These are phyloP conservation scores for Chytridium lagenaria DNA, from an alignment of 371 early-diverging fungal genomes.

Conservation along the genomic window DNA sequence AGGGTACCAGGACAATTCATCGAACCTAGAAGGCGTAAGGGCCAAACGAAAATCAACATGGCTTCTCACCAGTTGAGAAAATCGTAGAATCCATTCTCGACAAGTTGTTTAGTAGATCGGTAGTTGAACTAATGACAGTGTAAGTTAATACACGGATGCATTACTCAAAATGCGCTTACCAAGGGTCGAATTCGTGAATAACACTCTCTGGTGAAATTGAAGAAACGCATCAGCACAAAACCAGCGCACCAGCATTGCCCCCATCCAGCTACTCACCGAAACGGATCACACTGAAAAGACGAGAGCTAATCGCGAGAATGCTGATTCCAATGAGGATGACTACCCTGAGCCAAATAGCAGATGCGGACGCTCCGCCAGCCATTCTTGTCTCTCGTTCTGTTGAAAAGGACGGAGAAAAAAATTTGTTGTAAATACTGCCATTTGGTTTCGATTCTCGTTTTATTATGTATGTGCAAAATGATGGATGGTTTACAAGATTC, in stretches of 20 bases:
- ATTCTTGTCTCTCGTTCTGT: conserved; percentile 4
- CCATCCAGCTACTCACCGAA: conserved; percentile 70
- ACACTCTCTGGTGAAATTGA: conserved; percentile 59
- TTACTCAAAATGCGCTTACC: too few species aligned
- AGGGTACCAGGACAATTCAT: conserved; percentile 98
- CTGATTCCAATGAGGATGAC: conserved; percentile 87
- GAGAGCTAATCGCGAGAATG: conserved; percentile 85
- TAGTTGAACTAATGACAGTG: conserved; percentile 83
- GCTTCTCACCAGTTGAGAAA: conserved; percentile 92
- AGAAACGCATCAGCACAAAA: background rate
- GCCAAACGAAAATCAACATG: background rate
- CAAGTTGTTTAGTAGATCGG: conserved; percentile 95
- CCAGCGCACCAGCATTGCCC: background rate
- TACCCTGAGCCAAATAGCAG: conserved; percentile 47
- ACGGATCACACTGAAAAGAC: conserved; percentile 95
- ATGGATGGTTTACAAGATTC: background rate
- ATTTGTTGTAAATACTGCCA: background rate
- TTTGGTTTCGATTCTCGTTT: background rate
- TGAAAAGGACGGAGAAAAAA: background rate
- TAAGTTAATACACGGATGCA: background rate
- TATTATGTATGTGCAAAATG: background rate
- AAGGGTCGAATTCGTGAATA: conserved; percentile 99
- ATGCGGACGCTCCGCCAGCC: background rate
- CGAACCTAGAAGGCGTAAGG: conserved; percentile 62
- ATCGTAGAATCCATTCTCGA: conserved; percentile 93